Conservation (phyloP, 2,329 filamentous ascomycete species). For the Phoma sp. region DNA sequence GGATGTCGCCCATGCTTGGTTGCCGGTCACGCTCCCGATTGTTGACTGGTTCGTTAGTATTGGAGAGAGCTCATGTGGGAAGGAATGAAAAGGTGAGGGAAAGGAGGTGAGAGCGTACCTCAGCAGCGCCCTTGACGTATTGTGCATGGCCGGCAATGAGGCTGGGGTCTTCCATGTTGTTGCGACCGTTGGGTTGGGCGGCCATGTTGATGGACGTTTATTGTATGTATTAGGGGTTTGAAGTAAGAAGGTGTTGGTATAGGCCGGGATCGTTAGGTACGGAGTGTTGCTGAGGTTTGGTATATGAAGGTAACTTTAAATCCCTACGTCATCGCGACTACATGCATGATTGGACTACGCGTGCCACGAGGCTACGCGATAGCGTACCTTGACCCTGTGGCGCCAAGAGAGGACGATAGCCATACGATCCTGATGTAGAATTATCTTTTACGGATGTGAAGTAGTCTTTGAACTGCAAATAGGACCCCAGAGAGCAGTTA, state of each 20-base stretch:
- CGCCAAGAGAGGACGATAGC: not conserved
- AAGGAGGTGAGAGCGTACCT: slow-evolving; percentile 55
- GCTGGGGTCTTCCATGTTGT: slow-evolving; percentile 57
- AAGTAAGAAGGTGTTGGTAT: too few relatives aligned
- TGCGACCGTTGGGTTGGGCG: slow-evolving; percentile 16
- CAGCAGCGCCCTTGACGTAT: slow-evolving; percentile 72
- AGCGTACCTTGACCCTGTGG: not conserved
- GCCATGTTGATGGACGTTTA: slow-evolving; percentile 34
- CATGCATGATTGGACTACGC: slow-evolving; percentile 7
- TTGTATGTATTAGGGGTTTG: too few relatives aligned
- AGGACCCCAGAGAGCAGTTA: too few relatives aligned
- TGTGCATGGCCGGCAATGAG: slow-evolving; percentile 70
- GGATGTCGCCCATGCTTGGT: slow-evolving; percentile 68
- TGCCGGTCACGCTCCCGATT: slow-evolving; percentile 69
- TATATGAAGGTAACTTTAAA: slow-evolving; percentile 5
- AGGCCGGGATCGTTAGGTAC: too few relatives aligned
- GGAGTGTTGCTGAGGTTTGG: not conserved
- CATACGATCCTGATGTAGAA: not conserved
- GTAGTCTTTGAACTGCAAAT: not conserved
- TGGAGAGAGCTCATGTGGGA: not conserved
- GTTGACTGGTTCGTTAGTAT: slow-evolving; percentile 54
- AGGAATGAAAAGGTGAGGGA: not conserved
- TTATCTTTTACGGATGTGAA: too few relatives aligned
- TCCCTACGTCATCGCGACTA: slow-evolving; percentile 12
- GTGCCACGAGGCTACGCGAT: slow-evolving; percentile 7